Percentiles rank a stretch among this genome's conserved stretches.
These are phyloP conservation scores for Saccharomycopsis crataegensis DNA, from an alignment of 1,139 yeast genomes.

Conservation along the genomic window DNA sequence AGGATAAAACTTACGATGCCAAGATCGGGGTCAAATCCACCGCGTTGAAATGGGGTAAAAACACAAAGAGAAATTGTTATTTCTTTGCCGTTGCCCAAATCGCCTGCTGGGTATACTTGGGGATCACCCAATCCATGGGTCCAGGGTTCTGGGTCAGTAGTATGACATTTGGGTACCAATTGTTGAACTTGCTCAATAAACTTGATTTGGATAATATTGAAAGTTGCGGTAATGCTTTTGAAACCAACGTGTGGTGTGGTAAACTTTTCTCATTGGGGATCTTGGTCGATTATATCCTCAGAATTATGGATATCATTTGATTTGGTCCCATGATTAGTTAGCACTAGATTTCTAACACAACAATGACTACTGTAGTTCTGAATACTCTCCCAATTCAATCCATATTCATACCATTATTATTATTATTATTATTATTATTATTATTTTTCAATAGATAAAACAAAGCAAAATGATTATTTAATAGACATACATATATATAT, in stretches of 20 bases:
- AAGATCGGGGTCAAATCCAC: slow-evolving; percentile 91
- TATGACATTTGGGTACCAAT: slow-evolving; percentile 58
- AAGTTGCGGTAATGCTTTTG: slow-evolving; percentile 77
- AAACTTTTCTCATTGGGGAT: slow-evolving; percentile 72
- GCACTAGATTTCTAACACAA: too few relatives aligned
- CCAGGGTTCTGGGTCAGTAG: slow-evolving; percentile 72
- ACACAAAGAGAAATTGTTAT: slow-evolving; percentile 61
- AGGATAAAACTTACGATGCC: slow-evolving; percentile 82
- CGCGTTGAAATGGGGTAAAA: slow-evolving; percentile 86
- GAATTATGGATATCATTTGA: slow-evolving; percentile 11
- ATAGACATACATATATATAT: background rate
- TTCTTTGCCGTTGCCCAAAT: slow-evolving; percentile 63
- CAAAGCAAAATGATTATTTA: background rate
- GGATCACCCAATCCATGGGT: slow-evolving; percentile 75
- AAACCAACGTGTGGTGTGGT: slow-evolving; percentile 75
- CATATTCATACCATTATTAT: too few relatives aligned
- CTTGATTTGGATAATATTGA: slow-evolving; percentile 76
- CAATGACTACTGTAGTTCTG: too few relatives aligned
- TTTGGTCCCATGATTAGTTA: too few relatives aligned
- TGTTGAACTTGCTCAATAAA: slow-evolving; percentile 54
- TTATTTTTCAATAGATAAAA: too few relatives aligned
- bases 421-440: too few relatives aligned
- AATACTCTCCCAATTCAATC: too few relatives aligned
- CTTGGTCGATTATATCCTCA: slow-evolving; percentile 50
- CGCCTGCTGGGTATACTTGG: slow-evolving; percentile 58